Evolutionary conservation across 352 stramenopile species (phyloP).

Genomic region (Blastocystis sp.): DNA sequence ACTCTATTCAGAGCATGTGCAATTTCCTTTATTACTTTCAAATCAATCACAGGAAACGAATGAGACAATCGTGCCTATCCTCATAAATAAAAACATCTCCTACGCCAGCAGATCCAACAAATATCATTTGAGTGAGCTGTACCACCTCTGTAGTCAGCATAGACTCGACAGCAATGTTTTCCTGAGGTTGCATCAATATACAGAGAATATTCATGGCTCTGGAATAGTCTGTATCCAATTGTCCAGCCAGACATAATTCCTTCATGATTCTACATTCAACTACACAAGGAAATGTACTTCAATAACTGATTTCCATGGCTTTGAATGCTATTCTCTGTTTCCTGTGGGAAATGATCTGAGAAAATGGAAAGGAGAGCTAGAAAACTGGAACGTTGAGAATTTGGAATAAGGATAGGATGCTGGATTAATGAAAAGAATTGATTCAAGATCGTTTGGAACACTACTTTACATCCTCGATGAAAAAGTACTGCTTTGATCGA

Average conservation of each 20-base stretch:
- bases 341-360: not conserved
- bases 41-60: not conserved
- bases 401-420: not conserved
- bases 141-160: not conserved
- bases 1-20: not conserved
- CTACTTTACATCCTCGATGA: not conserved
- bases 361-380: not conserved
- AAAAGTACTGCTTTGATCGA: not conserved
- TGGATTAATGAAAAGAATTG: not conserved
- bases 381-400: not conserved
- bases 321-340: not conserved
- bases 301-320: not conserved
- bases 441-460: not conserved
- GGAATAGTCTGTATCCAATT: not conserved
- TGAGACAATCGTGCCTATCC: not conserved
- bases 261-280: not conserved
- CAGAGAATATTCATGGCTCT: not conserved
- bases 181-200: not conserved
- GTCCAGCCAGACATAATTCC: not conserved
- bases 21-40: not conserved
- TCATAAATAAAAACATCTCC: not conserved
- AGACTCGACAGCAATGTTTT: not conserved
- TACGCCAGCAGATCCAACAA: not conserved
- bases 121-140: not conserved
- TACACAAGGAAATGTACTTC: not conserved